Conservation (phyloP, 257 asterid species). For the Solanum gandarillasii region DNA sequence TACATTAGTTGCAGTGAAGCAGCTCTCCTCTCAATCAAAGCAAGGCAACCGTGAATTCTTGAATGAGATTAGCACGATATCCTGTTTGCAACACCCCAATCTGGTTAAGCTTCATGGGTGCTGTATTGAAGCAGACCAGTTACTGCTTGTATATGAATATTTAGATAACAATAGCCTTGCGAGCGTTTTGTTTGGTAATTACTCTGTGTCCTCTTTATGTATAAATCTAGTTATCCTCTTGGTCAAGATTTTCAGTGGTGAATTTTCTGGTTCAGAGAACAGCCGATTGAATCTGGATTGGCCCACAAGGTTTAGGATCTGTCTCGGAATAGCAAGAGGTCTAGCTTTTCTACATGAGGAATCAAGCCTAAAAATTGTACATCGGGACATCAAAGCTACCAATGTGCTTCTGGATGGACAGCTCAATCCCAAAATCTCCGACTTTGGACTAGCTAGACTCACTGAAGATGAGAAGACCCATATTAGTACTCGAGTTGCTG, state of each 20-base stretch:
- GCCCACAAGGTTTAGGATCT: conserved; percentile 20
- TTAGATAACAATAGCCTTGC: conserved; percentile 93
- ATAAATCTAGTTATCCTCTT: not conserved
- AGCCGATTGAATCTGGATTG: conserved; percentile 18
- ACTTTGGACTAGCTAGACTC: conserved; percentile 29
- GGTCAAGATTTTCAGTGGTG: not conserved
- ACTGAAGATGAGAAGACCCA: conserved; percentile 21
- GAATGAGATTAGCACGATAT: conserved; percentile 81
- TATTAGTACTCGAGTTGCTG: conserved; percentile 28
- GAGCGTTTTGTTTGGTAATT: conserved; percentile 45
- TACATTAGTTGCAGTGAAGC: conserved; percentile 76
- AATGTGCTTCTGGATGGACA: conserved; percentile 22
- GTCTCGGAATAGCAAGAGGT: conserved; percentile 30
- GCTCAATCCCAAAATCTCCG: conserved; percentile 23
- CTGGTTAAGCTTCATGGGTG: conserved; percentile 84
- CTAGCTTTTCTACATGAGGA: conserved; percentile 29
- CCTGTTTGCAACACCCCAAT: conserved; percentile 74
- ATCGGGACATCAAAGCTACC: conserved; percentile 25
- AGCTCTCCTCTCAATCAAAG: conserved; percentile 72
- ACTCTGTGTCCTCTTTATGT: not conserved
- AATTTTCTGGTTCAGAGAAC: conserved; percentile 14
- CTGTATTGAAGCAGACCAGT: conserved; percentile 76
- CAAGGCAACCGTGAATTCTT: conserved; percentile 86
- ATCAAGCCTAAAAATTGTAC: conserved; percentile 21
- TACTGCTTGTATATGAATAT: conserved; percentile 70